Evolutionary conservation across 305 asterid species (phyloP), one percentile per base, ranked within the genome.

Genomic region (Fraxinus baroniana): DNA sequence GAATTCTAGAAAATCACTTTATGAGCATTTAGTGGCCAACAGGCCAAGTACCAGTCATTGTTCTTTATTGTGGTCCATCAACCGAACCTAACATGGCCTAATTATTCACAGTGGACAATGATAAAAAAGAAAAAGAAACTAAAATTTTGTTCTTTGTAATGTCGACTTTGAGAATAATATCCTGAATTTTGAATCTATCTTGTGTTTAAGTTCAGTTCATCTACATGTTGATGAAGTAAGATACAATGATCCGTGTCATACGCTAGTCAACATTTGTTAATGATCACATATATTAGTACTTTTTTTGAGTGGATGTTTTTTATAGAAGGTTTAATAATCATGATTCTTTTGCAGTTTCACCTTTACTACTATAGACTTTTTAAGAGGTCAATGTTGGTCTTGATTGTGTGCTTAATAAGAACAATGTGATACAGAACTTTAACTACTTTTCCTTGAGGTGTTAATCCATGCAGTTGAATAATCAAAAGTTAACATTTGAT

Each of bases 61-160:
- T 35, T 32, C 76, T 72, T 72, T 72, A 22, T 72, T 72, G 46
- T 72, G 77, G 77, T 72, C 77, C 77, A 72, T 72, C 28, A 35
- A n/a, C 77, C 39, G 49, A 33, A 33, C 49, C 2, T 35, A 35
- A 70, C 41, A n/a, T 72, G 52, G 77, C 77, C 49, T 72, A 35
- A 17, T 7, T 60, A 60, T 60, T 60, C 37, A 2, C 7, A 0
- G 7, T 26, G 36, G 35, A 68, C 20, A 28, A 68, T 26, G 62
- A 28, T 4, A 28, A 28, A 28, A 1, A 17, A 15, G 24, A 30
- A 71, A 30, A 17, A 71, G 7, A 5, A 6, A 3, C 2, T 24
- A 66, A 66, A 66, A 17, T 26, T 10, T 68, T 68, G 28, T 20
- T 26, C 4, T 28, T 32, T 30, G 22, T 32, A 28, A 2, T 15